Percentiles rank a stretch among this genome's conserved stretches.
Conservation (phyloP, 495 filamentous ascomycete species). For the Cercophora newfieldiana region DNA sequence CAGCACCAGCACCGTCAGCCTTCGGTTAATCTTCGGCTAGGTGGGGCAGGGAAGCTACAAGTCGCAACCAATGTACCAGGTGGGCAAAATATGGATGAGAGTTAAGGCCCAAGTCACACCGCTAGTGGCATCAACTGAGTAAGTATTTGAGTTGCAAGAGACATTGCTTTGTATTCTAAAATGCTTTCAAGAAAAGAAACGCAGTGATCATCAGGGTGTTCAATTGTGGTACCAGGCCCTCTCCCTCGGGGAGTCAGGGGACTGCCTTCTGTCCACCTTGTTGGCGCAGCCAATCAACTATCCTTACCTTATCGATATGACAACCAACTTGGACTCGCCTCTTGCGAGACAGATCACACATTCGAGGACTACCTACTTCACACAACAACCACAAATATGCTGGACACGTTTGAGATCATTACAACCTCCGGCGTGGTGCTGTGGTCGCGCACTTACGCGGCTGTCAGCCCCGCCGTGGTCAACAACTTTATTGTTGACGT, state of each 20-base stretch:
- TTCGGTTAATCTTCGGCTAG: slow-evolving; percentile 29
- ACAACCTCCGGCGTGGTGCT: slow-evolving; percentile 95
- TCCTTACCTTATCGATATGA: slow-evolving; percentile 17
- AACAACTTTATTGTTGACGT: slow-evolving; percentile 95
- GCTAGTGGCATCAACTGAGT: too few species aligned
- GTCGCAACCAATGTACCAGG: too few species aligned
- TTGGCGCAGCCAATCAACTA: slow-evolving; percentile 16
- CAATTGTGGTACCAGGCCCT: too few species aligned
- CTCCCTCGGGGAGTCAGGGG: not conserved
- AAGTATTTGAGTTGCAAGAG: too few species aligned
- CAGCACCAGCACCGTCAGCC: slow-evolving; percentile 7
- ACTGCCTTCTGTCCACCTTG: not conserved
- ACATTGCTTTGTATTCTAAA: too few species aligned
- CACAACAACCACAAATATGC: slow-evolving; percentile 54
- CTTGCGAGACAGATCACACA: slow-evolving; percentile 1
- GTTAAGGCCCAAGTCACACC: too few species aligned
- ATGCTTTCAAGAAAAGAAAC: too few species aligned
- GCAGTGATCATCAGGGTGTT: too few species aligned
- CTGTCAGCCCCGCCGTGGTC: slow-evolving; percentile 77
- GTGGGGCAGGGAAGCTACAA: not conserved
- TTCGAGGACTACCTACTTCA: not conserved
- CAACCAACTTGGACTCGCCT: not conserved
- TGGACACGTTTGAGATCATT: slow-evolving; percentile 94
- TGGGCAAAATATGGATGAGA: too few species aligned
- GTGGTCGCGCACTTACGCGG: slow-evolving; percentile 86